These are phyloP conservation scores for Tephrocybe sp. DNA, from an alignment of 768 basidiomycete genomes.

Conservation along the genomic window DNA sequence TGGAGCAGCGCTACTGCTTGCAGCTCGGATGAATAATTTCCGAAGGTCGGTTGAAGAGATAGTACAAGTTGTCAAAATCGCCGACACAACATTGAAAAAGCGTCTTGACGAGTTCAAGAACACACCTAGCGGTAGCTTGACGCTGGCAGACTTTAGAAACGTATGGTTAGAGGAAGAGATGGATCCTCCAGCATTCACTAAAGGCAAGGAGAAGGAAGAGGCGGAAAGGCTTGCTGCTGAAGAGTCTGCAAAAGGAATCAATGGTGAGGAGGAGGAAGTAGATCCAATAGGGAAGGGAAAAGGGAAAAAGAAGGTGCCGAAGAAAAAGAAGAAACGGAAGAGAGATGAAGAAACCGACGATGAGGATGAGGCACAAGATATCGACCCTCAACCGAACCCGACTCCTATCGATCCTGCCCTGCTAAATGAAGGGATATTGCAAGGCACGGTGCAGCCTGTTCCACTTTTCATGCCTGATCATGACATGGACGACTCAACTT, in stretches of 20 bases:
- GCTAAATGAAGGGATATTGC: constrained; percentile 66
- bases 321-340: constrained; percentile 36
- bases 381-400: constrained; percentile 16
- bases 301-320: constrained; percentile 27
- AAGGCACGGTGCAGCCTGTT: constrained; percentile 43
- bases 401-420: constrained; percentile 53
- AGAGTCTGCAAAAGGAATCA: constrained; percentile 27
- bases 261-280: constrained; percentile 23
- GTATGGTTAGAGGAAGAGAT: constrained; percentile 91
- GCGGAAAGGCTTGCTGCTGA: constrained; percentile 43
- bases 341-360: constrained; percentile 36
- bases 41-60: constrained; percentile 91
- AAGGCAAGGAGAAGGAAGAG: constrained; percentile 70
- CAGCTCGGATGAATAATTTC: constrained; percentile 98
- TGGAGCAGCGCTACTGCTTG: constrained; percentile 90
- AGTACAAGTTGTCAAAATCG: constrained; percentile 98
- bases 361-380: constrained; percentile 24
- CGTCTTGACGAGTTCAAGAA: constrained; percentile 92
- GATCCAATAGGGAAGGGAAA: constrained; percentile 31
- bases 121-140: constrained; percentile 82
- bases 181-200: constrained; percentile 88
- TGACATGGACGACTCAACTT: constrained; percentile 36
- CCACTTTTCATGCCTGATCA: constrained; percentile 46
- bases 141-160: constrained; percentile 84
- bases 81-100: constrained; percentile 92